A percentile compares a stretch with the other conserved stretches of the same genome.
Evolutionary conservation across 306 rosid genomes (phyloP).

Genomic region (Trifolium fragiferum): DNA sequence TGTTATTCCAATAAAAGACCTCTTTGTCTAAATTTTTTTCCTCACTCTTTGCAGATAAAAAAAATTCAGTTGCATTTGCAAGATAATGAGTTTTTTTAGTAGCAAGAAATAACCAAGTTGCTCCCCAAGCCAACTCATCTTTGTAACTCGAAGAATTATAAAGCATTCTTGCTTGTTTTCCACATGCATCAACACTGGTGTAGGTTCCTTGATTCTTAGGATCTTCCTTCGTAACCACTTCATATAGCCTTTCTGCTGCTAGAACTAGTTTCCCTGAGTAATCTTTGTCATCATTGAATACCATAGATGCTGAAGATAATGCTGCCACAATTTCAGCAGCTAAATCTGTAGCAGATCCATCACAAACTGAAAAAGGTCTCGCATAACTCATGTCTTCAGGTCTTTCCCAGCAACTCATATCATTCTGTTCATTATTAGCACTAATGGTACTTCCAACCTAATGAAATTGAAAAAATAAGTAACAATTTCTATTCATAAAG

Average conservation of each 20-base stretch:
- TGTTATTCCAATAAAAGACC: slow-evolving; percentile 73
- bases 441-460: slow-evolving; percentile 75
- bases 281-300: slow-evolving; percentile 56
- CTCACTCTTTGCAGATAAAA: slow-evolving; percentile 48
- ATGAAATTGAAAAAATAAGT: slow-evolving; percentile 11
- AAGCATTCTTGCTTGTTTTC: slow-evolving; percentile 66
- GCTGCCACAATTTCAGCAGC: slow-evolving; percentile 82
- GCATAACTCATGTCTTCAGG: slow-evolving; percentile 73
- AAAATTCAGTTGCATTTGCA: slow-evolving; percentile 51
- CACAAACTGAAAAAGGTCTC: slow-evolving; percentile 69
- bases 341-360: slow-evolving; percentile 71
- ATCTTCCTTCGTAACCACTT: slow-evolving; percentile 48
- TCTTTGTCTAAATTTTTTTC: slow-evolving; percentile 59
- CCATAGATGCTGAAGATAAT: slow-evolving; percentile 79
- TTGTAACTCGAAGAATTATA: slow-evolving; percentile 63
- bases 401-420: slow-evolving; percentile 74
- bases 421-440: slow-evolving; percentile 45
- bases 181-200: slow-evolving; percentile 60
- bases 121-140: slow-evolving; percentile 90
- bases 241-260: slow-evolving; percentile 59
- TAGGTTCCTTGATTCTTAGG: slow-evolving; percentile 63
- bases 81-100: slow-evolving; percentile 59
- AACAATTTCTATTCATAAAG: neutral
- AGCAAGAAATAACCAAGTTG: slow-evolving; percentile 78
- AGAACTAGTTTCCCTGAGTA: slow-evolving; percentile 56